Base-by-base conservation (phyloP, 169 alveolate species). In the Plasmodium inui region DNA sequence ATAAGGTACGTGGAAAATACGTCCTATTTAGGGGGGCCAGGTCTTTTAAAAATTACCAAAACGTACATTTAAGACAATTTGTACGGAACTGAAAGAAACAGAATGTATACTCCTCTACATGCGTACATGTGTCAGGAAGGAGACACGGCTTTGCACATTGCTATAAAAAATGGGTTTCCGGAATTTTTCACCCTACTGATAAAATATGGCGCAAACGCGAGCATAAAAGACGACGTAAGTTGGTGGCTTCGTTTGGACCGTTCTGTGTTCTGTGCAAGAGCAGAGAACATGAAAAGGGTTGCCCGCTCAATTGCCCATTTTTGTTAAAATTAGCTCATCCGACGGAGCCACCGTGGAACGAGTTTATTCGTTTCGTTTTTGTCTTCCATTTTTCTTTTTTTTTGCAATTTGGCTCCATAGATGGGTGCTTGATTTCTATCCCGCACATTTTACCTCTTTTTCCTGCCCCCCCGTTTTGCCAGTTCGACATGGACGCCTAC, bases 91-190 rank as follows among this genome's bases (percentile, higher is more conserved):
- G 14, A 55, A 17, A 55, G n/a, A 61, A 61, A 61, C 32, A 26
- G 32, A 26, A 22, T 28, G 34, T 6, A 37, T 46, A 79, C 14
- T 26, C 10, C 50, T 39, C 17, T 46, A 73, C 39, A 22, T 17
- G 46, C 37, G 30, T 79, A 12, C 37, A 79, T 12, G 50, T 73
- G 67, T 50, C 74, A 89, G 94, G 83, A 89, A 19, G 94, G 94
- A 32, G 94, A 89, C 32, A 89, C 94, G 5, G 94, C 94, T 55
- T 46, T 89, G 46, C 94, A 89, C 44, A 79, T 89, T 10, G 32
- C 86, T 39, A 89, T 89, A 34, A 89, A 89, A 89, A 89, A 89
- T 57, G 94, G 94, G n/a, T 89, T 89, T 89, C 79, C 61, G 50
- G 74, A 89, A 79, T 79, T 61, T 37, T 89, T 78, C 26, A 55